Percentiles rank a stretch among this genome's conserved stretches.
Evolutionary conservation across 129 eudicot genomes (phyloP).

Genomic region (Artemisia tridentata): DNA sequence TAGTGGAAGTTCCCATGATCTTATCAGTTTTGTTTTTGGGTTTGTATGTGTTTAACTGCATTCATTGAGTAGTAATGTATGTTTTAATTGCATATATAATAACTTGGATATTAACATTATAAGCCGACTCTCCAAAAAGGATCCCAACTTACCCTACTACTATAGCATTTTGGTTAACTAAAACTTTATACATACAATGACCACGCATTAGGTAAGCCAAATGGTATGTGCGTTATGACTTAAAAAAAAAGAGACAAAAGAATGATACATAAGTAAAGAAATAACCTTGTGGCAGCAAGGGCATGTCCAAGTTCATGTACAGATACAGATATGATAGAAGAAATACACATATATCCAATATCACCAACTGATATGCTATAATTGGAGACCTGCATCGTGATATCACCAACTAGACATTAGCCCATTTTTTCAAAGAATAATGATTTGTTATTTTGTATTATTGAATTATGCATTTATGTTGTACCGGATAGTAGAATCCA

Average conservation of each 20-base stretch:
- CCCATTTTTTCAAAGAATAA: not conserved
- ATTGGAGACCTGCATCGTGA: slow-evolving; percentile 45
- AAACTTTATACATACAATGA: too few relatives aligned
- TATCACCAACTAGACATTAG: not conserved
- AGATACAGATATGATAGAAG: slow-evolving; percentile 59
- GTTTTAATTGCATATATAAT: too few relatives aligned
- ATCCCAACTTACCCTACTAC: too few relatives aligned
- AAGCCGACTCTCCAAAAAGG: too few relatives aligned
- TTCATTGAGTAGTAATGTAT: too few relatives aligned
- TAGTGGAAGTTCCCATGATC: not conserved
- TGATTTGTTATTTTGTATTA: not conserved
- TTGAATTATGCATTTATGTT: slow-evolving; percentile 1
- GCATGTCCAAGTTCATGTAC: slow-evolving; percentile 95
- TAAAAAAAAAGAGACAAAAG: not conserved
- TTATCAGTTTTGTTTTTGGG: not conserved
- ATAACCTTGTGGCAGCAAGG: slow-evolving; percentile 94
- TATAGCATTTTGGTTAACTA: too few relatives aligned
- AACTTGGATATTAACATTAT: too few relatives aligned
- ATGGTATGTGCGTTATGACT: too few relatives aligned
- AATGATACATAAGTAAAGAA: slow-evolving; percentile 8
- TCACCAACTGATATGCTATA: slow-evolving; percentile 49
- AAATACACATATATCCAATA: slow-evolving; percentile 54
- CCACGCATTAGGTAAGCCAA: too few relatives aligned
- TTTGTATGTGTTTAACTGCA: too few relatives aligned
- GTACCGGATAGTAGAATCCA: slow-evolving; percentile 58